A percentile compares a stretch with the other conserved stretches of the same genome.
phyloP scores from a whole-genome alignment of 106 monocot species.

The Agapanthus africanus region DNA sequence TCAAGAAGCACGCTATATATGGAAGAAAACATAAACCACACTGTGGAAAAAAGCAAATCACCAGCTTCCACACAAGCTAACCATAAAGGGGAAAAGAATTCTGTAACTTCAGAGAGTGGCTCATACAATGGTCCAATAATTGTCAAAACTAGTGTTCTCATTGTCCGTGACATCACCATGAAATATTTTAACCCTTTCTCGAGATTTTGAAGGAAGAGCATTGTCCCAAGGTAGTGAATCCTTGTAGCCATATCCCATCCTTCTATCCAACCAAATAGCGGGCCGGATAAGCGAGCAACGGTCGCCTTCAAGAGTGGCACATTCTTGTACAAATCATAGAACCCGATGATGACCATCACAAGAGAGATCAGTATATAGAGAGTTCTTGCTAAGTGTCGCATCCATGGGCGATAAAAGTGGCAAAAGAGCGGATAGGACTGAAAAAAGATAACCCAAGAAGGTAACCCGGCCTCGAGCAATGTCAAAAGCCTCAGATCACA shows the following conservation, averaged over 20 bases:
- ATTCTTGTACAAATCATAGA: constrained; percentile 81
- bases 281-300: constrained; percentile 41
- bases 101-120: constrained; percentile 18
- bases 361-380: constrained; percentile 51
- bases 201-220: constrained; percentile 62
- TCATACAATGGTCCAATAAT: constrained; percentile 24
- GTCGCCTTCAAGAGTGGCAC: constrained; percentile 57
- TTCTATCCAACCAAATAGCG: constrained; percentile 65
- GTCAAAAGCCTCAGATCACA: constrained; percentile 56
- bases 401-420: constrained; percentile 63
- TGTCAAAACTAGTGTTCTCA: constrained; percentile 9
- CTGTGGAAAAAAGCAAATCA: constrained; percentile 17
- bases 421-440: constrained; percentile 75
- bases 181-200: constrained; percentile 35
- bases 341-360: constrained; percentile 53
- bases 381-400: constrained; percentile 45
- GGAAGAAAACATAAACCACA: constrained; percentile 14
- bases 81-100: constrained; percentile 32
- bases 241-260: constrained; percentile 60
- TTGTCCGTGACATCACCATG: constrained; percentile 16
- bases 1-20: constrained; percentile 16
- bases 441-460: constrained; percentile 72
- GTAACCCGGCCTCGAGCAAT: constrained; percentile 65
- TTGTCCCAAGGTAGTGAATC: constrained; percentile 65
- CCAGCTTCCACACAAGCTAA: constrained; percentile 17